Conservation (phyloP, 148 eudicot genomes). For the Spergularia bocconei region DNA sequence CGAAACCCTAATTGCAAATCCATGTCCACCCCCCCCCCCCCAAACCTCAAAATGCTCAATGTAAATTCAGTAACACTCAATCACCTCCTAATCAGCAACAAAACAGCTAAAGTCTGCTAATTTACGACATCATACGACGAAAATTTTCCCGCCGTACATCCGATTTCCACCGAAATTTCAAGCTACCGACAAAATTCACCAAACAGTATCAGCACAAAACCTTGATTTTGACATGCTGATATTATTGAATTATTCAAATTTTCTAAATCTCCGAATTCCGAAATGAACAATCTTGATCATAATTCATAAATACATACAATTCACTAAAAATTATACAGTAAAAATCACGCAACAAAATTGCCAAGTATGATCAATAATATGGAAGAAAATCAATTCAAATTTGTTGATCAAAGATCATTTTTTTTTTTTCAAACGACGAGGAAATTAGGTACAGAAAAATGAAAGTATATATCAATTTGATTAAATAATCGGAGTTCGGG, state of each 20-base stretch:
- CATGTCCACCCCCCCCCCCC: not conserved
- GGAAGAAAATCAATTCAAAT: too few species aligned
- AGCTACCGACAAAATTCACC: not conserved
- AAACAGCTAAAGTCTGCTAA: not conserved
- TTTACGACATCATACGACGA: not conserved
- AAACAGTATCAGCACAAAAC: not conserved
- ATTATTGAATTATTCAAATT: not conserved
- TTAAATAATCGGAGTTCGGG: not conserved
- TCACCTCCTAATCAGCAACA: not conserved
- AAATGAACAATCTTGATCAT: not conserved
- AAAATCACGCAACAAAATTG: not conserved
- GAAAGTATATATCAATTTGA: too few species aligned
- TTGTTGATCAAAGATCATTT: too few species aligned
- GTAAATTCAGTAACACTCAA: not conserved
- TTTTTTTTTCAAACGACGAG: too few species aligned
- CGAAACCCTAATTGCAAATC: not conserved
- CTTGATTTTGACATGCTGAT: not conserved
- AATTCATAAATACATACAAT: not conserved
- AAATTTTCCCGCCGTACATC: not conserved
- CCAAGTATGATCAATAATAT: not conserved
- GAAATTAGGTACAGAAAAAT: too few species aligned
- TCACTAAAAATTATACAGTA: not conserved
- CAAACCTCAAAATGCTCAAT: constrained; percentile 4
- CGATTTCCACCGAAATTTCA: not conserved
- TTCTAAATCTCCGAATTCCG: not conserved